Evolutionary conservation across 176 grass and related monocot genomes (phyloP).

Genomic region (Eleusine indica): DNA sequence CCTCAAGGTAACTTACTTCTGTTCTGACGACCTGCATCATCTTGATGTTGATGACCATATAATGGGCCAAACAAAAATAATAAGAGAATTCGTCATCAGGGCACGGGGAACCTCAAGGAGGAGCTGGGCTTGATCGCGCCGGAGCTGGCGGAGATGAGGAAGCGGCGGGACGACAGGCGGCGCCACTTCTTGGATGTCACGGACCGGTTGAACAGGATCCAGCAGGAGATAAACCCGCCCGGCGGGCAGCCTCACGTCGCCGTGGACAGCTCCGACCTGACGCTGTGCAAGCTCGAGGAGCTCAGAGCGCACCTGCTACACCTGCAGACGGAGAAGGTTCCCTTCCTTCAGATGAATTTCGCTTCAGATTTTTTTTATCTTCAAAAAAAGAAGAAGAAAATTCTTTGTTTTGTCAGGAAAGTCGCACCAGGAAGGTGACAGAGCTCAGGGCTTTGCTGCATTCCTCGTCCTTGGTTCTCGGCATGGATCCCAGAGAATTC

Average conservation of each 20-base stretch:
- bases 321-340: constrained; percentile 75
- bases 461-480: constrained; percentile 61
- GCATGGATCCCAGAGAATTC: constrained; percentile 50
- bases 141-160: constrained; percentile 64
- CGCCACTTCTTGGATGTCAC: constrained; percentile 57
- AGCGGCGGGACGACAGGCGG: constrained; percentile 52
- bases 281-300: constrained; percentile 55
- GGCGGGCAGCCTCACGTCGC: not conserved
- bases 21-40: no score
- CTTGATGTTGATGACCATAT: not conserved
- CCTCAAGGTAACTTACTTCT: not conserved
- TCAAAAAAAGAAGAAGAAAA: no score
- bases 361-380: not conserved
- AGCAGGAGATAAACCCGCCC: constrained; percentile 52
- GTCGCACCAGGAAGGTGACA: constrained; percentile 54
- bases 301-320: constrained; percentile 54
- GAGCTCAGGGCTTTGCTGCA: constrained; percentile 51
- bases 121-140: constrained; percentile 59
- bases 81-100: constrained; percentile 20
- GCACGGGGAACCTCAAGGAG: constrained; percentile 59
- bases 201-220: constrained; percentile 47
- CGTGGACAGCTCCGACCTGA: constrained; percentile 56
- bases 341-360: not conserved
- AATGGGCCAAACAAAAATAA: not conserved
- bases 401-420: constrained; percentile 39